Evolutionary conservation across 306 rosid species (phyloP).

Genomic region (Cicer pinnatifidum): DNA sequence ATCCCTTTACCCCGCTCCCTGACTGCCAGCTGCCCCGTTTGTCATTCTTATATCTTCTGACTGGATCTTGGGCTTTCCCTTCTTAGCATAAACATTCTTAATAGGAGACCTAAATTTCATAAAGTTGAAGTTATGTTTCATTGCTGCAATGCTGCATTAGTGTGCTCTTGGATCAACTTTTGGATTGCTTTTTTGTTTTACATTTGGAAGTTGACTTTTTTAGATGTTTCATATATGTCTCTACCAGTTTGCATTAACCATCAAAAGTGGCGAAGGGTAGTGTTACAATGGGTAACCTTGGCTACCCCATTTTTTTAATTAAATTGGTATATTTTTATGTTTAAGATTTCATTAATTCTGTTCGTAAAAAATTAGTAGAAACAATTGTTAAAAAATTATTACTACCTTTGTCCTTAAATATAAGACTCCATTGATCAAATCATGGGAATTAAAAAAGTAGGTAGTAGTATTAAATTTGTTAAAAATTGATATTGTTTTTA

Average conservation of each 20-base stretch:
- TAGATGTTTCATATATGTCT: constrained; percentile 22
- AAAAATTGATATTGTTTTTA: no score
- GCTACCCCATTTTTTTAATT: no score
- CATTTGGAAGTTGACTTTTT: not conserved
- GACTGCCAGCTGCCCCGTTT: constrained; percentile 4
- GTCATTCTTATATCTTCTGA: not conserved
- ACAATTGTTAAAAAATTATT: no score
- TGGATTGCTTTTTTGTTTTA: constrained; percentile 12
- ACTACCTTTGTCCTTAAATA: no score
- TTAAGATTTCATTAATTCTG: no score
- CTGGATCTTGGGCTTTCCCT: not conserved
- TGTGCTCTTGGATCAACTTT: constrained; percentile 21
- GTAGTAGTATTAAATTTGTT: no score
- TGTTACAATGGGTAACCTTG: no score
- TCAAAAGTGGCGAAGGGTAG: no score
- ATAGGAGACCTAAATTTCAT: constrained; percentile 2
- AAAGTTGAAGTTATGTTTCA: constrained; percentile 15
- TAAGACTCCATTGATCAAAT: not conserved
- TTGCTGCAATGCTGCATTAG: constrained; percentile 21
- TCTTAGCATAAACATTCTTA: constrained; percentile 5
- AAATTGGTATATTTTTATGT: no score
- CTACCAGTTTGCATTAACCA: not conserved
- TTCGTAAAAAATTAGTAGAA: no score
- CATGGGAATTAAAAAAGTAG: no score
- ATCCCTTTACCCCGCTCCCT: not conserved